These are phyloP conservation scores for Diplosphaera chodatii DNA, from an alignment of 139 green algal species.

Conservation along the genomic window DNA sequence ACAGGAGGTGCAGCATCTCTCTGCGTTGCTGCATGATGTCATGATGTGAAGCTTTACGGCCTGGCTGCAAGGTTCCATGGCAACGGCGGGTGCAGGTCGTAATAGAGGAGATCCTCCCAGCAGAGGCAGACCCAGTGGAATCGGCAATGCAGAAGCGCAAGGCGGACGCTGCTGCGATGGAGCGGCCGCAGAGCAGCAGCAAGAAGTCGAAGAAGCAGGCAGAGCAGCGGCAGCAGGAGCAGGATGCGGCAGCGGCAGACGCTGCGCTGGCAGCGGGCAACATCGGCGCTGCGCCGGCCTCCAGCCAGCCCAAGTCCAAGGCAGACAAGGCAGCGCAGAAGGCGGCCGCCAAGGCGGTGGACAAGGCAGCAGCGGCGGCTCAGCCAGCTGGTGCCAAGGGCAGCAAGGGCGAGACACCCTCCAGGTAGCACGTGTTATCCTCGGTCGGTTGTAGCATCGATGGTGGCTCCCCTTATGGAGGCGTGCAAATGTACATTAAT, in stretches of 20 bases:
- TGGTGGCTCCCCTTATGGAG: too few species aligned
- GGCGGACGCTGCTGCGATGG: not conserved
- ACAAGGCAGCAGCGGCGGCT: conserved; percentile 19
- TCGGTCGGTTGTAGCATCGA: too few species aligned
- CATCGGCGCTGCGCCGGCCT: too few species aligned
- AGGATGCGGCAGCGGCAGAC: conserved; percentile 8
- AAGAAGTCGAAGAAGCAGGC: too few species aligned
- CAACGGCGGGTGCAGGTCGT: not conserved
- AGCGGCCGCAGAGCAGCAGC: not conserved
- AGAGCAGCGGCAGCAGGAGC: not conserved
- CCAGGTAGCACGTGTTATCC: too few species aligned
- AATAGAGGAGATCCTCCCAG: conserved; percentile 3
- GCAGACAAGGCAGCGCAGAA: conserved; percentile 7
- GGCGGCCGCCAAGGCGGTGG: conserved; percentile 17
- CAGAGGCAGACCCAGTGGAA: not conserved
- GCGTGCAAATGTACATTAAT: too few species aligned
- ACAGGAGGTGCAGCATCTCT: too few species aligned
- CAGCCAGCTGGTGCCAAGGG: not conserved
- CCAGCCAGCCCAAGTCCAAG: too few species aligned
- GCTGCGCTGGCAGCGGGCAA: conserved; percentile 1
- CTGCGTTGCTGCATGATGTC: too few species aligned
- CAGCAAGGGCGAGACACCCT: not conserved
- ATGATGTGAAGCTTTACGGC: too few species aligned
- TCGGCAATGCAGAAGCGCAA: conserved; percentile 13
- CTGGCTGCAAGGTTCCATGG: too few species aligned